phyloP scores from a whole-genome alignment of 2,329 filamentous ascomycete species.

The Curvularia lunata region DNA sequence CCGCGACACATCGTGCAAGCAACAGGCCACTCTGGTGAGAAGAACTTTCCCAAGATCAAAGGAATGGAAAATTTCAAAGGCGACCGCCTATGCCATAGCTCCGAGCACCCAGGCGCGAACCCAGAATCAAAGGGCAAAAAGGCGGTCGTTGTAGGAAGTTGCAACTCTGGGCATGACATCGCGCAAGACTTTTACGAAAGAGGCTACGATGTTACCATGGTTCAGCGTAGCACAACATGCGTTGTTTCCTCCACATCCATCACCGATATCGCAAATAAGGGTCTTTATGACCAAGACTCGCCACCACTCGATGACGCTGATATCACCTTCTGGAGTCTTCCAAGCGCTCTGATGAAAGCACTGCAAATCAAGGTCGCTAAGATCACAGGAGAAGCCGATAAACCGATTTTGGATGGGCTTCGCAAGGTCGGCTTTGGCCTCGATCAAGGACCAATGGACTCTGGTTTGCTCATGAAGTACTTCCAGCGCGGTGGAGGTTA shows the following conservation, averaged over 20 bases:
- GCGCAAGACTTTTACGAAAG: conserved; percentile 56
- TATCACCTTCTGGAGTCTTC: conserved; percentile 42
- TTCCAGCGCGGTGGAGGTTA: conserved; percentile 55
- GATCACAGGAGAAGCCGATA: conserved; percentile 40
- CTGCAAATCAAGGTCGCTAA: conserved; percentile 37
- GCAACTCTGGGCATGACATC: conserved; percentile 59
- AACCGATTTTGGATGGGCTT: conserved; percentile 51
- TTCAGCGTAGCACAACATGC: conserved; percentile 55
- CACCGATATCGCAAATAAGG: conserved; percentile 38
- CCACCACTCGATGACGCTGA: conserved; percentile 40
- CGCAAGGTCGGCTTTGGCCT: conserved; percentile 52
- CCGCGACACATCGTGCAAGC: conserved; percentile 42
- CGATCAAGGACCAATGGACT: conserved; percentile 40
- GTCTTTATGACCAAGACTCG: conserved; percentile 37
- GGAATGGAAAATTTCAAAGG: conserved; percentile 49
- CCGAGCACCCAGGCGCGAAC: conserved; percentile 42
- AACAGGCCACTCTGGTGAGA: conserved; percentile 42
- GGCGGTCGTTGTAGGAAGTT: conserved; percentile 56
- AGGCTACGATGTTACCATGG: conserved; percentile 54
- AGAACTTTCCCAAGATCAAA: conserved; percentile 41
- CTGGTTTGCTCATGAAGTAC: conserved; percentile 49
- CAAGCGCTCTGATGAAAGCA: conserved; percentile 42
- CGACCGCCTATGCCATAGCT: conserved; percentile 41
- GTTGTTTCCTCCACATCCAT: conserved; percentile 39
- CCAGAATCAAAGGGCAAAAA: conserved; percentile 49